Evolutionary conservation across 2,329 filamentous ascomycete genomes (phyloP).

Genomic region (Thermothelomyces thermophilus): DNA sequence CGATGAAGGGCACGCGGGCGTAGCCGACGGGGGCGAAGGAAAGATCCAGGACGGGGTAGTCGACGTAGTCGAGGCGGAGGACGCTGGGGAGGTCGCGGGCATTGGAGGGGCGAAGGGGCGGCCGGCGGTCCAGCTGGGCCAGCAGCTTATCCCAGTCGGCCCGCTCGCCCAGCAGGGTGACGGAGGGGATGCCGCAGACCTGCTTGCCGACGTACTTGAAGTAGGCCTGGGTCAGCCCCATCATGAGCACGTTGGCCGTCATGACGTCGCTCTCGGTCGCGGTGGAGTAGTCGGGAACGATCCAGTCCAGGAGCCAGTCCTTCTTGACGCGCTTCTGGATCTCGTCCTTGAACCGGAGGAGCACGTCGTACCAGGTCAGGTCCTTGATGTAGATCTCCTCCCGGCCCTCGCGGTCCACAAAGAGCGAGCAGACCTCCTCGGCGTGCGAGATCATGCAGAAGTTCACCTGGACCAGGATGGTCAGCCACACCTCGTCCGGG

Average conservation of each 20-base stretch:
- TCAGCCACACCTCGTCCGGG: constrained; percentile 50
- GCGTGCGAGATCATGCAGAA: constrained; percentile 42
- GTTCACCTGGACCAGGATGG: constrained; percentile 45
- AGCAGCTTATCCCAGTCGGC: constrained; percentile 37
- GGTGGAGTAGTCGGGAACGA: constrained; percentile 38
- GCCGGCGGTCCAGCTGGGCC: constrained; percentile 38
- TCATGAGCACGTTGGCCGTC: constrained; percentile 38
- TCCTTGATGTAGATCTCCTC: constrained; percentile 33
- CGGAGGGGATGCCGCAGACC: constrained; percentile 37
- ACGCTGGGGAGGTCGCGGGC: neutral
- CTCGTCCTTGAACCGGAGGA: constrained; percentile 32
- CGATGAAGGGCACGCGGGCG: constrained; percentile 33
- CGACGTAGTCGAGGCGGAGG: constrained; percentile 20
- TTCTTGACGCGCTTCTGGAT: constrained; percentile 37
- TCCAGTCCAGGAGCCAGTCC: constrained; percentile 36
- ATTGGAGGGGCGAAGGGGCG: constrained; percentile 14
- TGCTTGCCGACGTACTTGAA: constrained; percentile 32
- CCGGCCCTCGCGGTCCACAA: constrained; percentile 39
- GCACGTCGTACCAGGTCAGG: constrained; percentile 20
- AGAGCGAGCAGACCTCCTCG: constrained; percentile 39
- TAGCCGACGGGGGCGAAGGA: constrained; percentile 31
- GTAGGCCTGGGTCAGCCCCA: constrained; percentile 37
- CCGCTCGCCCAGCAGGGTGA: constrained; percentile 34
- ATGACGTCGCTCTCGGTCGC: constrained; percentile 33
- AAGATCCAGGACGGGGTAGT: constrained; percentile 24